phyloP scores from a whole-genome alignment of 148 eudicot species.

The Tetragonia tetragonoides region DNA sequence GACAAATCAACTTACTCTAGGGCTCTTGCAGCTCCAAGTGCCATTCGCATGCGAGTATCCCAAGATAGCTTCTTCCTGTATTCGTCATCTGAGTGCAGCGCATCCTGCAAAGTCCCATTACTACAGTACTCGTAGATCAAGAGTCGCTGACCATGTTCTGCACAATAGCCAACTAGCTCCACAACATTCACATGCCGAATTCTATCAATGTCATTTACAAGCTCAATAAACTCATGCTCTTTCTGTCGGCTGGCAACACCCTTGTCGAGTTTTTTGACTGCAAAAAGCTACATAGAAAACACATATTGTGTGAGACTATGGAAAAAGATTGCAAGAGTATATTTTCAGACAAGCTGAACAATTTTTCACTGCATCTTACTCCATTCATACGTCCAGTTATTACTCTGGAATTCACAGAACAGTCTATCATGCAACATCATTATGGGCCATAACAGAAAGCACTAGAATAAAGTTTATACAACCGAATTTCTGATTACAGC shows the following conservation, averaged over 20 bases:
- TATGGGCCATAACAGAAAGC: no score
- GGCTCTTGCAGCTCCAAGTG: conserved; percentile 97
- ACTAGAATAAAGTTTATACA: not conserved
- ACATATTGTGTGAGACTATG: conserved; percentile 7
- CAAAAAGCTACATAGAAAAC: conserved; percentile 56
- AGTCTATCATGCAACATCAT: no score
- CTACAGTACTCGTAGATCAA: conserved; percentile 82
- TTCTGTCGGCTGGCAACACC: conserved; percentile 59
- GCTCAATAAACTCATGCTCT: conserved; percentile 77
- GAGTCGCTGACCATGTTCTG: conserved; percentile 85
- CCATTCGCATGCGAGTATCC: conserved; percentile 82
- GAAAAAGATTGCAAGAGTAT: not conserved
- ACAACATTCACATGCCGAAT: conserved; percentile 89
- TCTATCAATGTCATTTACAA: conserved; percentile 67
- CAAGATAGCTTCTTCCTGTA: conserved; percentile 72
- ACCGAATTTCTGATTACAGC: not conserved
- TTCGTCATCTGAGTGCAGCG: conserved; percentile 80
- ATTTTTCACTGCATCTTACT: no score
- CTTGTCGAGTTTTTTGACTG: conserved; percentile 87
- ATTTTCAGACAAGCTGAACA: not conserved
- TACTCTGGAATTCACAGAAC: no score
- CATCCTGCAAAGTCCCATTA: conserved; percentile 77
- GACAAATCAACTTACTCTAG: conserved; percentile 63
- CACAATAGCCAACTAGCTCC: conserved; percentile 81
- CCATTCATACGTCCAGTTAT: no score